Base-by-base conservation (phyloP, 2,329 filamentous ascomycete genomes). In the Leptodontidium sp. region DNA sequence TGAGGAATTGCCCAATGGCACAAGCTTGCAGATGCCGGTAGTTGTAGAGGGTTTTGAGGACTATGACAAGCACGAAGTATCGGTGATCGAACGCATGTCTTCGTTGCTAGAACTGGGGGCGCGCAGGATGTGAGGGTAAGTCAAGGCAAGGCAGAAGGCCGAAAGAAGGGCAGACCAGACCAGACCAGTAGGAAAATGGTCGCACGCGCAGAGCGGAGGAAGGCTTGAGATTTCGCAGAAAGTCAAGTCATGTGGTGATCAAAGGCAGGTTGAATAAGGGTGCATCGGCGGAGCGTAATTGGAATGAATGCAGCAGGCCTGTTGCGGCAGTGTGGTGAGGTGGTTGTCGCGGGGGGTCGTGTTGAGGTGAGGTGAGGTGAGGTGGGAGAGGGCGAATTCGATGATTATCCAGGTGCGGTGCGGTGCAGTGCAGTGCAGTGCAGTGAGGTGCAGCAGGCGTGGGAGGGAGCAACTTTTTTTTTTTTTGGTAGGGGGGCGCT, bases 61-160 rank as follows among this genome's bases (percentile, higher is more conserved):
- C 71, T 72, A 75, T 43, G 70, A 73, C 49, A 65, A 71, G 70
- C 68, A 70, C 70, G 65, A 70, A 64, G 43, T 68, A 64, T 68
- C 64, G 53, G 68, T 74, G 63, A 71, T 73, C 65, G 75, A 72
- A 72, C 67, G 75, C 75, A 76, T 76, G 65, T 75, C 71, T 70
- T 73, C 70, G 59, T 38, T 55, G 50, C 62, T 21, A 57, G 38
- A 57, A 24, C 26, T 40, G 17, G 61, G 45, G 14, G 58, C n/a
- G 38, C 43, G 58, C 43, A 52, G 49, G n/a, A 45, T 32, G 35
- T 45, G n/a, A 17, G 40, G 55, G 45, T 50, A 57, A 32, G n/a
- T 43, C n/a, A 21, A 43, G 29, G 52, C 64, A 63, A 52, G 52
- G 26, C 38, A 26, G 57, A 53, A 6, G n/a, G 47, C 35, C 61